Conservation (phyloP, 2,329 filamentous ascomycete species). For the Achaetomium macrosporum region DNA sequence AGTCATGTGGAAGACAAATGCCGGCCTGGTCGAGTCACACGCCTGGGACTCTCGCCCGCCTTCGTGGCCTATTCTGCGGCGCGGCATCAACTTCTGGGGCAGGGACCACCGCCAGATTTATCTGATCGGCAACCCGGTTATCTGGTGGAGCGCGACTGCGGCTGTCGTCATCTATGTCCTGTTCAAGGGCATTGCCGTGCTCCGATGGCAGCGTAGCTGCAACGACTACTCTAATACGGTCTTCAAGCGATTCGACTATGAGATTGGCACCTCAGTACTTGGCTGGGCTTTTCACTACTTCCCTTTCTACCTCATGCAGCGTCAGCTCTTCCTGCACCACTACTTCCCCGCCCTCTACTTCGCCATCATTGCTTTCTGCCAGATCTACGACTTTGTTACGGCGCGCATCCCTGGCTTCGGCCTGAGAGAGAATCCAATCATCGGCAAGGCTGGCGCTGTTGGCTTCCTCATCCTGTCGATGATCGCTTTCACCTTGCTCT, state of each 20-base stretch:
- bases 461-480: constrained; percentile 69
- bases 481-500: constrained; percentile 74
- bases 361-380: constrained; percentile 80
- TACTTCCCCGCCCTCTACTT: constrained; percentile 98
- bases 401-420: constrained; percentile 65
- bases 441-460: constrained; percentile 70
- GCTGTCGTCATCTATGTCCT: constrained; percentile 69
- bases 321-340: constrained; percentile 96
- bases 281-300: constrained; percentile 99
- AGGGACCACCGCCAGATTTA: constrained; percentile 93
- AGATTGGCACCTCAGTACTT: constrained; percentile 82
- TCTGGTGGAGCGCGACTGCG: constrained; percentile 86
- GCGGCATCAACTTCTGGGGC: constrained; percentile 99
- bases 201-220: constrained; percentile 92
- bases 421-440: constrained; percentile 60
- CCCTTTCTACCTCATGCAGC: constrained; percentile 96
- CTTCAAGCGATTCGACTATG: constrained; percentile 97
- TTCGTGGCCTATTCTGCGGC: constrained; percentile 85
- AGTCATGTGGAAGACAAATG: constrained; percentile 99
- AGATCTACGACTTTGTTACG: constrained; percentile 80
- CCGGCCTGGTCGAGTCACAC: constrained; percentile 90
- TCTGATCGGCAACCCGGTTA: constrained; percentile 86
- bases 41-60: constrained; percentile 95
- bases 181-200: constrained; percentile 81
- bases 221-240: constrained; percentile 73